Conservation (phyloP, 2,329 filamentous ascomycete species). For the Diaporthe helianthi region DNA sequence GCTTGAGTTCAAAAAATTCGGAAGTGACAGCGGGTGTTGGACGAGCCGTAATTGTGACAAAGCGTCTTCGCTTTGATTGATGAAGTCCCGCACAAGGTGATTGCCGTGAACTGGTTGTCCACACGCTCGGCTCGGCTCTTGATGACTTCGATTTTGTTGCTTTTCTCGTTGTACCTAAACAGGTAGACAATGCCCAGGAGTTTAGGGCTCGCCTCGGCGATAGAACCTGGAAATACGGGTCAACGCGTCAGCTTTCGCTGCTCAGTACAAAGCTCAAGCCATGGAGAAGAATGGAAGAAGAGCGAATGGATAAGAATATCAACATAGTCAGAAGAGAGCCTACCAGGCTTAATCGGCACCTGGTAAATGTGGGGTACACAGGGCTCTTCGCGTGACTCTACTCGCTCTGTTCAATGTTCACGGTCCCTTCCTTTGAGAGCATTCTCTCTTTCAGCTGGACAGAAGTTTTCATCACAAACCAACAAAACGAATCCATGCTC, state of each 20-base stretch:
- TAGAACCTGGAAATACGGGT: neutral
- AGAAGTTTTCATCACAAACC: neutral
- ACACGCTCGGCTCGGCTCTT: neutral
- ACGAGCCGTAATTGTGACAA: neutral
- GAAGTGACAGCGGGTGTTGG: neutral
- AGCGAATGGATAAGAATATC: neutral
- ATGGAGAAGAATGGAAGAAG: neutral
- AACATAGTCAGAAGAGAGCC: neutral
- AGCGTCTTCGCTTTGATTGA: neutral
- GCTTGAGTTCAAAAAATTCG: neutral
- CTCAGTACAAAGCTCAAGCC: neutral
- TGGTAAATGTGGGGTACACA: neutral
- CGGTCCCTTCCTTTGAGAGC: no score
- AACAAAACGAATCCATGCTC: no score
- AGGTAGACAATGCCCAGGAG: neutral
- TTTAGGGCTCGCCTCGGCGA: constrained; percentile 3
- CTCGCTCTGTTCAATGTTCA: no score
- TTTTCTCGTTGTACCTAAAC: no score
- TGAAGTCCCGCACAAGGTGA: constrained; percentile 7
- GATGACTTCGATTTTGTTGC: constrained; percentile 1
- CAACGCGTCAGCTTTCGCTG: neutral
- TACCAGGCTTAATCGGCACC: no score
- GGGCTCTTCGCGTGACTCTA: no score
- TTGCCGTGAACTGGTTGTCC: constrained; percentile 3
- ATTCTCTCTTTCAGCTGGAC: no score